Base-by-base conservation (phyloP, 768 basidiomycete species). In the Kwoniella dejecticola region DNA sequence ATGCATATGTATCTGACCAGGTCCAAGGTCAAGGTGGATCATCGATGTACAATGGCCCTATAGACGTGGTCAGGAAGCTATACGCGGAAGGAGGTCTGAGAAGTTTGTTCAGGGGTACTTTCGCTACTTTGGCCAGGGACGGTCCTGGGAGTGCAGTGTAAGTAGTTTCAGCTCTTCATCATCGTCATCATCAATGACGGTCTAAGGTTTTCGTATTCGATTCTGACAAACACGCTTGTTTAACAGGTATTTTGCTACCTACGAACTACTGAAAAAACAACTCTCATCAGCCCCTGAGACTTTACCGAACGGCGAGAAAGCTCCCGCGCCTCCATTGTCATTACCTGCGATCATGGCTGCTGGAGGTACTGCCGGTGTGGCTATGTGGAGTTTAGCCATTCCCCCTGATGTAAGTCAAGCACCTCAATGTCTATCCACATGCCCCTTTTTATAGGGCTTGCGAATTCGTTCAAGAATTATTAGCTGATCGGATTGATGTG, bases 311-410 rank as follows among this genome's bases (percentile, higher is more conserved):
- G 66, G 64, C 30, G 71, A 72, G 29, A 61, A 63, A 58, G 85
- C 84, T 40, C 89, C 89, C 30, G 82, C 89, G 17, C 87, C 88
- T n/a, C 84, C 89, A 49, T 83, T 98, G 59, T 89, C 91, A 70
- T 83, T 99, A 26, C 84, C 89, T 30, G 88, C 89, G 17, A 85
- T 98, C 70, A 89, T 98, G 67, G 61, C 93, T 56, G 92, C 95
- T 52, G 96, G 96, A 67, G 96, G 94, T 54, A 87, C 85, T 40
- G 96, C 96, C 1, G 96, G 96, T 69, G 85, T 98, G 4, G 93
- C 93, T 36, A 98, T 99, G 96, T 99, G 96, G 96, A 83, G 89
- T 17, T 83, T 98, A 69, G 95, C 91, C 24, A 96, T 99, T 68
- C 96, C 96, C 48, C 94, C 95, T 46, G 95, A 99, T 78, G 94